Conservation (phyloP, 176 grass and related monocot genomes). For the Aegilops sharonensis region DNA sequence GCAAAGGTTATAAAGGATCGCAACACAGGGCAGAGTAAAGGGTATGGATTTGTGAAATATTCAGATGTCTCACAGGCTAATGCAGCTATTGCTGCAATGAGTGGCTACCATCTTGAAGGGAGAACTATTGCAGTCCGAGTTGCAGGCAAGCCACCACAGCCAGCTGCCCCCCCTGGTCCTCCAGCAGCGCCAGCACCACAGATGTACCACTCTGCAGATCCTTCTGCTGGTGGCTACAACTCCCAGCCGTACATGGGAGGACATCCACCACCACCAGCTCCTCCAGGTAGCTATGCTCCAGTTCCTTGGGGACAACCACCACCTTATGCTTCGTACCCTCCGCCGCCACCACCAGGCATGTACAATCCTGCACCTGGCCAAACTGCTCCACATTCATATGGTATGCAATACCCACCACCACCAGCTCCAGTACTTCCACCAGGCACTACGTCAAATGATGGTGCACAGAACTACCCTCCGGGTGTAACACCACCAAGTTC, state of each 20-base stretch:
- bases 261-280: constrained; percentile 57
- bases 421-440: constrained; percentile 63
- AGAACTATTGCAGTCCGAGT: constrained; percentile 84
- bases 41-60: constrained; percentile 96
- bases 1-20: constrained; percentile 97
- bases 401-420: constrained; percentile 56
- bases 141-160: constrained; percentile 73
- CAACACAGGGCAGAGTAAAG: constrained; percentile 77
- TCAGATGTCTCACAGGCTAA: constrained; percentile 88
- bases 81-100: constrained; percentile 78
- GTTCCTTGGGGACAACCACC: constrained; percentile 75
- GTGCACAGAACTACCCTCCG: constrained; percentile 49
- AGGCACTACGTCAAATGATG: constrained; percentile 55
- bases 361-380: constrained; percentile 58
- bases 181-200: constrained; percentile 15
- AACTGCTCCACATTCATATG: constrained; percentile 43
- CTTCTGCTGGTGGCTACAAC: constrained; percentile 57
- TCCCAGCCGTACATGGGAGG: constrained; percentile 74
- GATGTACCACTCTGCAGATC: constrained; percentile 34
- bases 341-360: constrained; percentile 66
- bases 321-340: constrained; percentile 70
- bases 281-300: constrained; percentile 78
- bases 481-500: constrained; percentile 56
- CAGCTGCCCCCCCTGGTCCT: constrained; percentile 38
- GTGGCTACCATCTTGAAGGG: constrained; percentile 80